phyloP scores from a whole-genome alignment of 2,329 filamentous ascomycete genomes.

The Fusarium sororula region DNA sequence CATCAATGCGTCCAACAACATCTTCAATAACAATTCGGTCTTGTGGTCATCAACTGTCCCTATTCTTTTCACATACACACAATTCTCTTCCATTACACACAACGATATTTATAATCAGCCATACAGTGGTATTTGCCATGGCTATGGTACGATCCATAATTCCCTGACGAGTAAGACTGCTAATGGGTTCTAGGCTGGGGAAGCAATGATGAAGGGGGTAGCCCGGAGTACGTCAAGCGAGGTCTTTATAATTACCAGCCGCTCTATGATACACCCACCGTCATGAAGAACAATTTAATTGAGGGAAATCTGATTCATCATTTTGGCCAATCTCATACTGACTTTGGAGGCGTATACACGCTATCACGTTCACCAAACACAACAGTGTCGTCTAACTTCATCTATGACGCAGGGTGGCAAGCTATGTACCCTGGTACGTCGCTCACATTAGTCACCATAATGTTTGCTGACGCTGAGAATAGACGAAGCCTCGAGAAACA shows the following conservation, averaged over 20 bases:
- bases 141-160: neutral
- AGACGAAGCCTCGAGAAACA: conserved; percentile 8
- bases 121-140: conserved; percentile 7
- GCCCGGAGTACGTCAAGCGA: neutral
- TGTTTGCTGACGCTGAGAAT: neutral
- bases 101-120: conserved; percentile 1
- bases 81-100: neutral
- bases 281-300: neutral
- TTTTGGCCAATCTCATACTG: conserved; percentile 1
- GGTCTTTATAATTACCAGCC: conserved; percentile 1
- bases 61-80: neutral
- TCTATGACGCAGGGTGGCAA: conserved; percentile 1
- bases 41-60: conserved; percentile 1
- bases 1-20: neutral
- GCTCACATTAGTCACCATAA: accelerated
- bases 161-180: neutral
- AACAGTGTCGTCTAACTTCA: neutral
- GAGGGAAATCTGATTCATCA: neutral
- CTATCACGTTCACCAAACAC: neutral
- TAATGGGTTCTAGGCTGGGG: neutral
- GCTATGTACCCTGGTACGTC: neutral
- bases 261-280: neutral
- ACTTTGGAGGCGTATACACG: conserved; percentile 2
- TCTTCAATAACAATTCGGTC: conserved; percentile 9
- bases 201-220: conserved; percentile 1